phyloP scores from a whole-genome alignment of 768 basidiomycete genomes.

The Psilocybe tampanensis region DNA sequence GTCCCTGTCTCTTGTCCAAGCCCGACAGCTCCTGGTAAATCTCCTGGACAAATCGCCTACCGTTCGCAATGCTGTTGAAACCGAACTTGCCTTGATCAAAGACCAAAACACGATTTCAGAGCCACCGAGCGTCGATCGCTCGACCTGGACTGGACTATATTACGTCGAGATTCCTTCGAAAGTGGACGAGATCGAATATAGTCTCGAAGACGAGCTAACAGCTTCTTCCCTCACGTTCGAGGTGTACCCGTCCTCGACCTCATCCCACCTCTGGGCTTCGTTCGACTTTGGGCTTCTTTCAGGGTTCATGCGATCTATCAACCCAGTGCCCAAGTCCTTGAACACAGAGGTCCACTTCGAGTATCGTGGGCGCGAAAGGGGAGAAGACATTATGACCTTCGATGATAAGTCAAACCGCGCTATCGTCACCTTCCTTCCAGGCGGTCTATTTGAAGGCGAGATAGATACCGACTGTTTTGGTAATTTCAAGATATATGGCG shows the following conservation, averaged over 20 bases:
- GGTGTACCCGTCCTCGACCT: constrained; percentile 23
- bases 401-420: constrained; percentile 15
- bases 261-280: constrained; percentile 26
- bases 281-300: constrained; percentile 29
- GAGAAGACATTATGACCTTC: constrained; percentile 21
- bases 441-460: constrained; percentile 20
- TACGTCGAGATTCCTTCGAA: constrained; percentile 22
- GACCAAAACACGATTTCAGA: not conserved
- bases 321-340: constrained; percentile 12
- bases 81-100: not conserved
- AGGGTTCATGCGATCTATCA: constrained; percentile 23
- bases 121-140: not conserved
- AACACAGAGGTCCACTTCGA: constrained; percentile 15
- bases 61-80: not conserved
- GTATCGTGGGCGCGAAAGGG: constrained; percentile 24
- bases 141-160: constrained; percentile 12
- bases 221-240: constrained; percentile 14
- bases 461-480: constrained; percentile 16
- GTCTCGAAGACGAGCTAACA: constrained; percentile 13
- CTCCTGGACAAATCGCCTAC: not conserved
- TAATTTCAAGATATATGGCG: constrained; percentile 23
- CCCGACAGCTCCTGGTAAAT: not conserved
- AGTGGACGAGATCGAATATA: not conserved
- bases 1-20: not conserved
- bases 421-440: constrained; percentile 23